These are phyloP conservation scores for Graphilbum ipis-grandicollis DNA, from an alignment of 2,329 filamentous ascomycete species.

Conservation along the genomic window DNA sequence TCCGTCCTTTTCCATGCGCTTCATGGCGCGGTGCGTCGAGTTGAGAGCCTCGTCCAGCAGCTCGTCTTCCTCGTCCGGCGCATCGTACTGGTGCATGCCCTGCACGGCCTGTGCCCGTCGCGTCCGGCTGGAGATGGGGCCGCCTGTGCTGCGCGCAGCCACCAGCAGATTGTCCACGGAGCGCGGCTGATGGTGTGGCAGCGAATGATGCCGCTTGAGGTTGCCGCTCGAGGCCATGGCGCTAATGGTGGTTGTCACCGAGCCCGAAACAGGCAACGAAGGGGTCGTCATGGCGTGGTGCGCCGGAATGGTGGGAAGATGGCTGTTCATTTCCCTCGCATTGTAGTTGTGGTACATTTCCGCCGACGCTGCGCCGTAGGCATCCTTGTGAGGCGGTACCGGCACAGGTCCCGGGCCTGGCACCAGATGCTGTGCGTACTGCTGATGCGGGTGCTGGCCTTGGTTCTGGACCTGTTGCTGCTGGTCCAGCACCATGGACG, in stretches of 20 bases:
- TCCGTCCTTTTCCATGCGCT: slow-evolving; percentile 43
- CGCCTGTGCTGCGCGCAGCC: slow-evolving; percentile 29
- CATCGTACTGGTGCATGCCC: slow-evolving; percentile 74
- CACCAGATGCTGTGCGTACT: slow-evolving; percentile 5
- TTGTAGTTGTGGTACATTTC: slow-evolving; percentile 27
- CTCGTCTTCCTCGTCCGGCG: slow-evolving; percentile 92
- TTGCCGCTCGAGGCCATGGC: slow-evolving; percentile 16
- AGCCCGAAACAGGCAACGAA: slow-evolving; percentile 9
- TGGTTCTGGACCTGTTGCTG: slow-evolving; percentile 12
- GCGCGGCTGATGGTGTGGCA: slow-evolving; percentile 43
- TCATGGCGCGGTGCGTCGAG: slow-evolving; percentile 59
- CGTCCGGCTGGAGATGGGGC: slow-evolving; percentile 63
- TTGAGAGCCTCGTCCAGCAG: slow-evolving; percentile 76
- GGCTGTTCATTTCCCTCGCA: neutral
- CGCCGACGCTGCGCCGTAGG: slow-evolving; percentile 42
- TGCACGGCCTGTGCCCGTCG: slow-evolving; percentile 60
- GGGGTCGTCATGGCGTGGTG: slow-evolving; percentile 25
- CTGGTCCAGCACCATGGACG: slow-evolving; percentile 62
- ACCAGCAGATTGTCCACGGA: slow-evolving; percentile 46
- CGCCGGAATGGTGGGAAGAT: slow-evolving; percentile 29
- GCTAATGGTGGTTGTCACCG: neutral
- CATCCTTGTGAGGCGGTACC: slow-evolving; percentile 24
- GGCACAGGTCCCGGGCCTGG: slow-evolving; percentile 27
- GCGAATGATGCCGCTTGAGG: slow-evolving; percentile 48
- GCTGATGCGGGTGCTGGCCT: too few relatives aligned